Conservation (phyloP, 78 protist species). For the Dictyostelium intermedium region DNA sequence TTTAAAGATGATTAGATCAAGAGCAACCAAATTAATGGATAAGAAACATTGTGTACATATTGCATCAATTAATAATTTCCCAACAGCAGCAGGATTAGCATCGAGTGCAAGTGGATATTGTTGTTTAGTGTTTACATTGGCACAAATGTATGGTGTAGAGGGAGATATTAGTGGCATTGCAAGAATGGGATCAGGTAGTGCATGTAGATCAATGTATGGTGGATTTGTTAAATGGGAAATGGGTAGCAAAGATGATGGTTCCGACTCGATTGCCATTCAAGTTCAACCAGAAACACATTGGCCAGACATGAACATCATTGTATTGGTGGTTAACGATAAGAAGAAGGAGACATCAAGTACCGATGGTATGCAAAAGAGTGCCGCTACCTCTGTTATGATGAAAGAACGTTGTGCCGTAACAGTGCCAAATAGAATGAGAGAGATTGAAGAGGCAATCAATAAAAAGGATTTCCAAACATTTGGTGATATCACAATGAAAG, state of each 20-base stretch:
- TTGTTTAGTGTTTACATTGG: conserved; percentile 86
- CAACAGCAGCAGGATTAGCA: conserved; percentile 99
- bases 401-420: conserved; percentile 58
- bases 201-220: conserved; percentile 97
- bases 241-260: conserved; percentile 90
- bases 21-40: conserved; percentile 65
- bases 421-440: conserved; percentile 88
- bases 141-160: conserved; percentile 57
- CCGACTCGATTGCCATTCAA: conserved; percentile 32
- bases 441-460: conserved; percentile 85
- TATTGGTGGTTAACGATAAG: conserved; percentile 91
- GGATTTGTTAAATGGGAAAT: conserved; percentile 98
- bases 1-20: conserved; percentile 59
- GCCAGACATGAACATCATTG: conserved; percentile 93
- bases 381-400: conserved; percentile 86
- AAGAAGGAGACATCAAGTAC: conserved; percentile 95
- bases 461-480: conserved; percentile 88
- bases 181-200: conserved; percentile 97
- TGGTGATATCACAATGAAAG: conserved; percentile 94
- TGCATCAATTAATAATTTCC: conserved; percentile 95
- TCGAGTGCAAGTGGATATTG: conserved; percentile 98
- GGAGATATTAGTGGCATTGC: conserved; percentile 89
- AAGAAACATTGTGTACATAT: conserved; percentile 82
- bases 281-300: conserved; percentile 91
- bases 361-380: conserved; percentile 95